A percentile compares a stretch with the other conserved stretches of the same genome.
Conservation (phyloP, 371 early-diverging fungal genomes). For the Rhizopus microsporus region DNA sequence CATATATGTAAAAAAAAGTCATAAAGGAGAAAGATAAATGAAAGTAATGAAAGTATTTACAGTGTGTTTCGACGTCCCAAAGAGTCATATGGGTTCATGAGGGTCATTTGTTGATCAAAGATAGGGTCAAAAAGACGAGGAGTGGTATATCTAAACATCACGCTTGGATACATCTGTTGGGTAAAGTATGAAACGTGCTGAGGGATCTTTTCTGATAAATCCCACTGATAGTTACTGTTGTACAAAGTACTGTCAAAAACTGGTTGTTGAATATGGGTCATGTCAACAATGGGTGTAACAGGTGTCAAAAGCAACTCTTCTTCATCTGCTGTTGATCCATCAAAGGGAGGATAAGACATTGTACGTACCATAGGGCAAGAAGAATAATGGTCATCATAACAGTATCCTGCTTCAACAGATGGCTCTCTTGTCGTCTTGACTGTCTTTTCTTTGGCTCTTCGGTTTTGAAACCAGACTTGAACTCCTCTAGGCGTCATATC, state of each 20-base stretch:
- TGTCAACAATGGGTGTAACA: constrained; percentile 22
- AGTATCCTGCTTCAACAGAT: constrained; percentile 4
- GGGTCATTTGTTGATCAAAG: constrained; percentile 15
- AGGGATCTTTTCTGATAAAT: neutral
- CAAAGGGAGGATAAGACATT: constrained; percentile 19
- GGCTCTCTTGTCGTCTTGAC: constrained; percentile 5
- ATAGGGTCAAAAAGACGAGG: constrained; percentile 32
- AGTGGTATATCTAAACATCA: constrained; percentile 4
- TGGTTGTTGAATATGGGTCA: neutral
- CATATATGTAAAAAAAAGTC: constrained; percentile 6
- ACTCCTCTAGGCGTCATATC: constrained; percentile 88
- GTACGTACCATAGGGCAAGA: constrained; percentile 23
- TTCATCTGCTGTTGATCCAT: constrained; percentile 23
- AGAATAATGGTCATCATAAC: too few relatives aligned
- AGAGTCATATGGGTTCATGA: constrained; percentile 7
- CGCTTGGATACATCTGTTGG: neutral
- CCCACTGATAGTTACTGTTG: neutral
- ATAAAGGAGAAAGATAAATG: constrained; percentile 11
- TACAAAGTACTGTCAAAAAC: neutral
- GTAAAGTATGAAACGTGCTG: neutral
- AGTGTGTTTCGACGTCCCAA: constrained; percentile 1
- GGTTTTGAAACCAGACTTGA: constrained; percentile 98
- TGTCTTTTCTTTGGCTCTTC: constrained; percentile 77
- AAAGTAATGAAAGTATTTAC: constrained; percentile 2
- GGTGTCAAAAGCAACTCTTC: constrained; percentile 32